A percentile compares a stretch with the other conserved stretches of the same genome.
Evolutionary conservation across 352 stramenopile species (phyloP).

Genomic region (Globisporangium emineosum): DNA sequence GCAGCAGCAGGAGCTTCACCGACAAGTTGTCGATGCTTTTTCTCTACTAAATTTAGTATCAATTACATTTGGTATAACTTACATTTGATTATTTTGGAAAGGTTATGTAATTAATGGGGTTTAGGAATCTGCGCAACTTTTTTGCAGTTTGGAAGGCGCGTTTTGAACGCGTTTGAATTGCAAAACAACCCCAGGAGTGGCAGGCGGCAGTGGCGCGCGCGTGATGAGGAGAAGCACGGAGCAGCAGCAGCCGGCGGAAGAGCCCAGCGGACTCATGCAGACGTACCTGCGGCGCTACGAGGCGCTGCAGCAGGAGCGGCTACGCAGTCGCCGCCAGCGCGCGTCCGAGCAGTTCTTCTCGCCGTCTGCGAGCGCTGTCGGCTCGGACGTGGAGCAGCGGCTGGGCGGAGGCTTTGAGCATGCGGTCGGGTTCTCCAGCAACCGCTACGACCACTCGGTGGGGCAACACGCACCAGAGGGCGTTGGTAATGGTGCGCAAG

Average conservation of each 20-base stretch:
- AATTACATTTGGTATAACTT: no score
- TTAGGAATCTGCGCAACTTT: neutral
- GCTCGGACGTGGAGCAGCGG: constrained; percentile 8
- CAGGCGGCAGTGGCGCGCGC: neutral
- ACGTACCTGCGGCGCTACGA: constrained; percentile 53
- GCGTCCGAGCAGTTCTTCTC: constrained; percentile 19
- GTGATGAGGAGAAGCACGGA: neutral
- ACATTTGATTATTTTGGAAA: neutral
- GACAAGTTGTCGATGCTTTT: no score
- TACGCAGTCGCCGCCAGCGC: constrained; percentile 20
- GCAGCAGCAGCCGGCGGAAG: neutral
- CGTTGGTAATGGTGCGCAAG: neutral
- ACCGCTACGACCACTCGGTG: constrained; percentile 10
- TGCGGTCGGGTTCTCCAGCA: constrained; percentile 8
- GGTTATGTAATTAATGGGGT: neutral
- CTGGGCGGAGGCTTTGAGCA: constrained; percentile 8
- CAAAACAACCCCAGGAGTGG: neutral
- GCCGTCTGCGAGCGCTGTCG: constrained; percentile 3
- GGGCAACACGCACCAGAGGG: neutral
- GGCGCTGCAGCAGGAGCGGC: constrained; percentile 42
- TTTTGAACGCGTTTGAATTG: constrained; percentile 14
- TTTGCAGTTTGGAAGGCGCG: neutral
- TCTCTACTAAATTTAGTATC: no score
- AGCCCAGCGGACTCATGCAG: constrained; percentile 23
- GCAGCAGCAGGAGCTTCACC: no score